Base-by-base conservation (phyloP, 1,139 yeast genomes). In the Blastobotrys apis region DNA sequence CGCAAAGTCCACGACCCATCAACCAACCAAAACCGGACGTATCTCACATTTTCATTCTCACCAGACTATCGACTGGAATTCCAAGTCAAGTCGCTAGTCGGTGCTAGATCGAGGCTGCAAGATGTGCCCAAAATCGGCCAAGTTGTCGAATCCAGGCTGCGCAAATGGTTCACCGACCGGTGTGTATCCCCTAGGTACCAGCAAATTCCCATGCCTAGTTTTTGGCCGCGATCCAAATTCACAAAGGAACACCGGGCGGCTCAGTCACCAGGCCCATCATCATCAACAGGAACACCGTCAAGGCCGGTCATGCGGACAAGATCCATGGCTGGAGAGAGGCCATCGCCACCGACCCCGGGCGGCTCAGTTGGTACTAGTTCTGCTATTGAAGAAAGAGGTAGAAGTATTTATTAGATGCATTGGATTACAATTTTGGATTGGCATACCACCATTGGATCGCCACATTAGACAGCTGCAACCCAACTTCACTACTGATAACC, bases 171-270 rank as follows among this genome's bases (percentile, higher is more conserved):
- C 61, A 80, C 82, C 25, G 97, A 88, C 55, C 72, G 96, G 50
- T 87, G 96, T 59, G 94, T 94, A 5, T 94, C 87, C 55, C 99
- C 99, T 1, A 72, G 95, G 52, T 90, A 83, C 57, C 95, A 87
- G 63, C 82, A 85, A 43, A 80, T 92, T 17, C 77, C 76, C 54
- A 65, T 92, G 30, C 98, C 98, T 1, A 81, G 87, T 34, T 69
- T 90, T 59, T 90, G 97, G 97, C 95, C 96, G 2, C 69, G 94
- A 53, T 76, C 82, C 50, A 82, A 84, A 59, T 84, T 82, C 53
- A 84, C 92, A 1, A 54, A 53, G 31, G 54, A 50, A 37, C 50
- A 46, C 19, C 39, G 33, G 34, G 34, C 32, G n/a, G 13, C 32
- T 13, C 32, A 25, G 13, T 25, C 39, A 10, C 39, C 32, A 3